phyloP scores from a whole-genome alignment of 306 rosid genomes.

The Rosa lucieae region DNA sequence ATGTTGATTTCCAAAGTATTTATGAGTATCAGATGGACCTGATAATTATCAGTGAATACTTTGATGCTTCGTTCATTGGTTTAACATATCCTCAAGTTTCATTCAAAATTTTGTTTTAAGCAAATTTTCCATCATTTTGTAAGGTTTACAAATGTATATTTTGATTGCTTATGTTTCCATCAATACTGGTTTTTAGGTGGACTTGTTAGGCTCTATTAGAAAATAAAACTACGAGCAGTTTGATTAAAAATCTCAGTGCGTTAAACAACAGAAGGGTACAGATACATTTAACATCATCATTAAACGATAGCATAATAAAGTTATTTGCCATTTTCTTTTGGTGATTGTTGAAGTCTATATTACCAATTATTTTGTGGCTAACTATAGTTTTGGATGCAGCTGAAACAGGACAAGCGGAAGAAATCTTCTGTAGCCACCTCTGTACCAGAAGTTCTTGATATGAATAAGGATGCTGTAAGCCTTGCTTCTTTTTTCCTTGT shows the following conservation, averaged over 20 bases:
- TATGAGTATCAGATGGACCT: not conserved
- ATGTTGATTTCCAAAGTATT: too few relatives aligned
- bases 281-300: not conserved
- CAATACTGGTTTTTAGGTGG: too few relatives aligned
- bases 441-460: conserved; percentile 46
- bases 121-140: not conserved
- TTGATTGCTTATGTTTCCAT: not conserved
- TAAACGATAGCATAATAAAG: not conserved
- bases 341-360: not conserved
- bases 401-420: conserved; percentile 21
- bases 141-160: too few relatives aligned
- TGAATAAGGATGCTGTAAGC: conserved; percentile 35
- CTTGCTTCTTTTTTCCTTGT: not conserved
- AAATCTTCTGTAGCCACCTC: conserved; percentile 33
- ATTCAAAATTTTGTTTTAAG: too few relatives aligned
- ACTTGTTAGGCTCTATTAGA: too few relatives aligned
- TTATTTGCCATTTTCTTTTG: not conserved
- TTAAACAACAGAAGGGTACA: not conserved
- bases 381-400: conserved; percentile 35
- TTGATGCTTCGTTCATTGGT: not conserved
- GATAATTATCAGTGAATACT: not conserved
- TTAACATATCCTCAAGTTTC: not conserved
- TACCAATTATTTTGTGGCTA: conserved; percentile 7
- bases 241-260: too few relatives aligned
- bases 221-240: not conserved